Percentiles rank a stretch among this genome's conserved stretches.
Conservation (phyloP, 768 basidiomycete genomes). For the Coprinellus micaceus region DNA sequence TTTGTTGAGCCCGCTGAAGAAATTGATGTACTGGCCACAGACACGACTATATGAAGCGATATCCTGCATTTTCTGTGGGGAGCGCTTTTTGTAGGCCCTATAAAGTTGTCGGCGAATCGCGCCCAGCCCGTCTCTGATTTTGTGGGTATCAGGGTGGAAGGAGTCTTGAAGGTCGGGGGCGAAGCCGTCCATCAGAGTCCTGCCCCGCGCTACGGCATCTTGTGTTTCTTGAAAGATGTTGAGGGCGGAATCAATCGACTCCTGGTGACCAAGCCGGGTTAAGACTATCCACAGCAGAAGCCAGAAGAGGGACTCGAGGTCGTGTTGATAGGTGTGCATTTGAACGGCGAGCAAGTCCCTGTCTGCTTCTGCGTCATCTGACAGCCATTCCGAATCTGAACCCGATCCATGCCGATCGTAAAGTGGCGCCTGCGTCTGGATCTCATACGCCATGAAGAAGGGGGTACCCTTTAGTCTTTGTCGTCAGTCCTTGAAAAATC, state of each 20-base stretch:
- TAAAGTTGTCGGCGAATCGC: no score
- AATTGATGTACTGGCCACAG: no score
- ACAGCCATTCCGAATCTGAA: not conserved
- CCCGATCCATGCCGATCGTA: not conserved
- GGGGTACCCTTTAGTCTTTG: conserved; percentile 9
- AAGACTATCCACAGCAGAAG: conserved; percentile 1
- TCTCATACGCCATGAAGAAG: conserved; percentile 12
- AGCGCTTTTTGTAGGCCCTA: no score
- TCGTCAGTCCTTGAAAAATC: not conserved
- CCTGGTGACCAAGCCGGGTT: not conserved
- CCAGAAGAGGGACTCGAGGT: conserved; percentile 9
- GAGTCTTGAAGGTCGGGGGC: no score
- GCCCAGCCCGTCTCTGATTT: no score
- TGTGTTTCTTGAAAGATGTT: not conserved
- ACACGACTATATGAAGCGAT: no score
- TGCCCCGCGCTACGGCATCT: no score
- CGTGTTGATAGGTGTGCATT: conserved; percentile 1
- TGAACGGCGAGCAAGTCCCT: not conserved
- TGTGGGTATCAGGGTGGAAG: no score
- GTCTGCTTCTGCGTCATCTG: not conserved
- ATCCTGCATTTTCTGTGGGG: no score
- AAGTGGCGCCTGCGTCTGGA: not conserved
- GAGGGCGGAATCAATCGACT: not conserved
- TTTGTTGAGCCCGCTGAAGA: no score
- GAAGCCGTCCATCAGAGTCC: no score